phyloP scores from a whole-genome alignment of 331 rosid species.

The Quercus lobata region DNA sequence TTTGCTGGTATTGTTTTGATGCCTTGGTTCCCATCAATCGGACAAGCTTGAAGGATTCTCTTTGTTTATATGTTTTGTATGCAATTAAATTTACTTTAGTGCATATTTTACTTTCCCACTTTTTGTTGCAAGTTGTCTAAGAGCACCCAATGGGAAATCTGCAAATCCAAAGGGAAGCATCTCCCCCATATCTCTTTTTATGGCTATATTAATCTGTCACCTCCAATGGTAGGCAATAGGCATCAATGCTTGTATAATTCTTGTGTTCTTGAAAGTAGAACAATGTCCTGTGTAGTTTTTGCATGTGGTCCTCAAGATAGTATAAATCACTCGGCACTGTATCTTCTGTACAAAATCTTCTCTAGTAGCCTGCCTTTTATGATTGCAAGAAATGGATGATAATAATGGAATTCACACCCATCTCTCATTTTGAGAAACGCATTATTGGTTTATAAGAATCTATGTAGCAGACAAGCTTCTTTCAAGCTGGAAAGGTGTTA shows the following conservation, averaged over 20 bases:
- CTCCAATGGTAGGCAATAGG: conserved; percentile 21
- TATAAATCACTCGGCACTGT: not conserved
- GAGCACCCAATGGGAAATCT: conserved; percentile 28
- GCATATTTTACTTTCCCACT: conserved; percentile 3
- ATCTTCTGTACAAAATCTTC: conserved; percentile 12
- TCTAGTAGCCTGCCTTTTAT: conserved; percentile 9
- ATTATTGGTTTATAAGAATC: not conserved
- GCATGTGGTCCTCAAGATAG: conserved; percentile 28
- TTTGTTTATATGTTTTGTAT: conserved; percentile 25
- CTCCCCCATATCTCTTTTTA: conserved; percentile 13
- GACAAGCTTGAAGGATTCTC: conserved; percentile 29
- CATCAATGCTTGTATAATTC: conserved; percentile 1
- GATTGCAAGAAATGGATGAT: conserved; percentile 7
- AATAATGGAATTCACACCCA: not conserved
- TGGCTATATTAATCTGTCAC: conserved; percentile 22
- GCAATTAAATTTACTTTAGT: conserved; percentile 15
- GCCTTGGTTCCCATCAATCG: conserved; percentile 40
- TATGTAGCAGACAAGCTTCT: not conserved
- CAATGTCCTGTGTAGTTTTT: conserved; percentile 13
- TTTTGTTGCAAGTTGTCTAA: conserved; percentile 28
- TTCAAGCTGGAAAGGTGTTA: conserved; percentile 8
- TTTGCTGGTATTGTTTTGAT: conserved; percentile 23
- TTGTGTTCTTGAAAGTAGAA: conserved; percentile 3
- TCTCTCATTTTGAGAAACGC: not conserved
- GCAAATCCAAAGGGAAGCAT: conserved; percentile 31